Base-by-base conservation (phyloP, 441 rosid genomes). In the Pelargonium fulgidum region DNA sequence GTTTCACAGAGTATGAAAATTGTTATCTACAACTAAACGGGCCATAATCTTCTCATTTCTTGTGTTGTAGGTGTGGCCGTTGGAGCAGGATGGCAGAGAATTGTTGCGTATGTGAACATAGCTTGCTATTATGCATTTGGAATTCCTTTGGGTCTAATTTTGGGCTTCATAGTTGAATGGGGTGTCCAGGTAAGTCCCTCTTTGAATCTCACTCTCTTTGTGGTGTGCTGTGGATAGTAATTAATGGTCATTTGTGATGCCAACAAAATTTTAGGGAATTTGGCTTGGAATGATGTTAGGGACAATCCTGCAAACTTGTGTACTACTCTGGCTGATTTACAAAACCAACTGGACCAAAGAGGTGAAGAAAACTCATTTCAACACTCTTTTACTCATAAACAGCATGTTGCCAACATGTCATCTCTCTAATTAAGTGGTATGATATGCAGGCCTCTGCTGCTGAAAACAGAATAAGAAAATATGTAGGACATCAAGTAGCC, bases 81-180 rank as follows among this genome's bases (percentile, higher is more conserved):
- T 33, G 91, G 91, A 65, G 87, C 86, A 66, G 91, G 91, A 74
- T 87, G 91, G 91, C 91, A 87, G 76, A 83, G 83, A 5, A 72
- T 45, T 6, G 89, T 87, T 2, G 89, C 91, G 0, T 87, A 85
- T 22, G 83, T 87, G 13, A 87, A 87, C 79, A 75, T 85, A 10
- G 84, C 73, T 0, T 85, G 58, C 52, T 87, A 87, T 54, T 87
- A 87, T 73, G 3, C 79, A 4, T 80, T 85, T 63, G 91, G 91
- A 65, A 65, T 85, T 20, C 91, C 91, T 29, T 50, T 87, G 42
- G 91, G 91, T 58, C 76, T 83, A 10, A 64, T 75, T 36, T 68
- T 87, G 16, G 91, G 89, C 39, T 85, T 68, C 68, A 76, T 63
- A 68, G 70, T 84, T 62, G 33, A 65, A 4, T 73, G 70, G 75